Conservation (phyloP, 176 grass and related monocot genomes). For the Tillandsia leiboldiana region DNA sequence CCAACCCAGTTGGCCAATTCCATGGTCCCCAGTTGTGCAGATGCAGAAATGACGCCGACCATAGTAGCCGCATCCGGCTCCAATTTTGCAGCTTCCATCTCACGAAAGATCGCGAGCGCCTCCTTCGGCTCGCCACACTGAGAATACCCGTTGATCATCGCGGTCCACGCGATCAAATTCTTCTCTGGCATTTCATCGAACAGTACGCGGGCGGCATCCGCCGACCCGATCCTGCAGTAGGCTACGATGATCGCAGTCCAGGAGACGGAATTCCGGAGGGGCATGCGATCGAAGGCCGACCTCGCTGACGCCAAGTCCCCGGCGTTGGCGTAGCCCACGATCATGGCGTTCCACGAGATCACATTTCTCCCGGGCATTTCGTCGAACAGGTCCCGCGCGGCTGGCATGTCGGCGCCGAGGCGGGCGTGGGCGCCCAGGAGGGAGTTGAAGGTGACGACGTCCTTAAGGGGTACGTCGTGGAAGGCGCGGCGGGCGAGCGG, state of each 20-base stretch:
- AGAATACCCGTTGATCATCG: constrained; percentile 53
- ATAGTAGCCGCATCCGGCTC: constrained; percentile 55
- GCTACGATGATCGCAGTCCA: constrained; percentile 47
- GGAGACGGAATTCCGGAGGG: constrained; percentile 28
- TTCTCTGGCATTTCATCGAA: constrained; percentile 51
- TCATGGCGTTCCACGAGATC: constrained; percentile 67
- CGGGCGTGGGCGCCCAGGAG: constrained; percentile 54
- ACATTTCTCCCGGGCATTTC: constrained; percentile 41
- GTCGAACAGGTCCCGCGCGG: constrained; percentile 30
- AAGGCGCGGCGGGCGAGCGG: constrained; percentile 31
- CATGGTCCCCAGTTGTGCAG: constrained; percentile 40
- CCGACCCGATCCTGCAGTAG: constrained; percentile 27
- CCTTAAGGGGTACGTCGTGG: constrained; percentile 25
- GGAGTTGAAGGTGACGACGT: constrained; percentile 53
- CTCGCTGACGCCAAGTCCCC: constrained; percentile 33
- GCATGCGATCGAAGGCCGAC: constrained; percentile 47
- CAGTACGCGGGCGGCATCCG: constrained; percentile 27
- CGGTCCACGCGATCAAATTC: constrained; percentile 48
- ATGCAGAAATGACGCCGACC: constrained; percentile 55
- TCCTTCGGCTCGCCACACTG: constrained; percentile 45
- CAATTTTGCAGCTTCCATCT: constrained; percentile 27
- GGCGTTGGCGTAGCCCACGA: constrained; percentile 47
- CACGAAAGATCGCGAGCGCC: constrained; percentile 30
- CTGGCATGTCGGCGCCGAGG: constrained; percentile 20
- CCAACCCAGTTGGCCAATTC: constrained; percentile 44